Conservation (phyloP, 2,329 filamentous ascomycete species). For the Fusarium armeniacum region DNA sequence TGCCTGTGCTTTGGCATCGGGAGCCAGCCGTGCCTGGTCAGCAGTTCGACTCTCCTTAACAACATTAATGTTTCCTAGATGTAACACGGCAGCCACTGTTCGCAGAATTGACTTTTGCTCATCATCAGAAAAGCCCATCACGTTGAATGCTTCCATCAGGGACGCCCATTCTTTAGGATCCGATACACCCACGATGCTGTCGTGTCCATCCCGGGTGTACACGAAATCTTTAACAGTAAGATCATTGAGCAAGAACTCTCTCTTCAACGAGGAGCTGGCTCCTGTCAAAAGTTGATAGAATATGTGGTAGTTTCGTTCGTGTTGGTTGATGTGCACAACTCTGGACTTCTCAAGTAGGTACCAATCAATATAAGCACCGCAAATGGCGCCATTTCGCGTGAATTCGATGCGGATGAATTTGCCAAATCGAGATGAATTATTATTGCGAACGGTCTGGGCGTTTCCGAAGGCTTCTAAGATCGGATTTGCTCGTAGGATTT, state of each 20-base stretch:
- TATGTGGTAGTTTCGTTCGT: slow-evolving; percentile 96
- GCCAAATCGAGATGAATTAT: slow-evolving; percentile 98
- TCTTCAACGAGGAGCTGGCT: slow-evolving; percentile 79
- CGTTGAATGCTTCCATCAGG: slow-evolving; percentile 89
- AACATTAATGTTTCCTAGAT: slow-evolving; percentile 92
- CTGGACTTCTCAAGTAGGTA: slow-evolving; percentile 98
- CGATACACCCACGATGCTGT: slow-evolving; percentile 90
- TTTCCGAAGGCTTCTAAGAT: slow-evolving; percentile 99
- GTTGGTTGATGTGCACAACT: slow-evolving; percentile 87
- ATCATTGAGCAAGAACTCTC: slow-evolving; percentile 80
- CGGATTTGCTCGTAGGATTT: slow-evolving; percentile 95
- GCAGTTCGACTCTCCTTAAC: slow-evolving; percentile 90
- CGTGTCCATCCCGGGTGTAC: slow-evolving; percentile 92
- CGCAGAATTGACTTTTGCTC: slow-evolving; percentile 87
- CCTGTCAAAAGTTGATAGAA: slow-evolving; percentile 97
- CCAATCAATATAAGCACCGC: slow-evolving; percentile 98
- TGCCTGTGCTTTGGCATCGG: slow-evolving; percentile 81
- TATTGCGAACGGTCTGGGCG: slow-evolving; percentile 96
- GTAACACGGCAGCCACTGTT: slow-evolving; percentile 91
- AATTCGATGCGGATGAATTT: slow-evolving; percentile 99
- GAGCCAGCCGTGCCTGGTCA: slow-evolving; percentile 87
- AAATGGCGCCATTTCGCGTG: slow-evolving; percentile 87
- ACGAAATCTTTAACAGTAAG: slow-evolving; percentile 88
- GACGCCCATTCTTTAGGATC: slow-evolving; percentile 91
- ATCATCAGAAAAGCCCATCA: slow-evolving; percentile 92